Conservation (phyloP, 1,139 yeast genomes). For the Candida smagusa region DNA sequence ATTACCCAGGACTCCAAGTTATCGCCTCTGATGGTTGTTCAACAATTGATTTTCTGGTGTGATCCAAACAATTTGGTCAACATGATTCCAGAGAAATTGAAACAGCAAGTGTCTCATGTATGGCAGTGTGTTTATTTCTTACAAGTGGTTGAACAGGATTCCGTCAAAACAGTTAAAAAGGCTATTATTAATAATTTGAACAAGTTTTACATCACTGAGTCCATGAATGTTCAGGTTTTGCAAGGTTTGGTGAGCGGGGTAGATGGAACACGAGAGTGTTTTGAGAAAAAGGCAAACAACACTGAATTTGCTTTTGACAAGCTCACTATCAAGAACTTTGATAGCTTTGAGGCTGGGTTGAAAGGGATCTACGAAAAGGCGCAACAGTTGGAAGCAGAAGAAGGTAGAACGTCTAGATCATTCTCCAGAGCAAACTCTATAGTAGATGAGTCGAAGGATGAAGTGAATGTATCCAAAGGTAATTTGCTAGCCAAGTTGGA, state of each 20-base stretch:
- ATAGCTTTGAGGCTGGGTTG: constrained; percentile 37
- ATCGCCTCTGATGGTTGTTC: constrained; percentile 60
- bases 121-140: constrained; percentile 58
- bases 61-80: constrained; percentile 73
- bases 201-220: constrained; percentile 39
- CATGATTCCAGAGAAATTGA: constrained; percentile 36
- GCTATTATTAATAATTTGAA: constrained; percentile 52
- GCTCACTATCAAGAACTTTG: constrained; percentile 43
- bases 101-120: constrained; percentile 50
- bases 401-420: constrained; percentile 2
- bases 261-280: constrained; percentile 28
- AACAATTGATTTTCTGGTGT: constrained; percentile 82
- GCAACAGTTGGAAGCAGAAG: constrained; percentile 16
- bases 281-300: constrained; percentile 24
- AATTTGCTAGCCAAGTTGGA: constrained; percentile 7
- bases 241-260: constrained; percentile 33
- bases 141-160: constrained; percentile 48
- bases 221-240: constrained; percentile 28
- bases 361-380: constrained; percentile 27
- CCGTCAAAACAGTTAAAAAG: constrained; percentile 53
- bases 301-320: constrained; percentile 40
- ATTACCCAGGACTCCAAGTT: constrained; percentile 25
- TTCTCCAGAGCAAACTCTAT: constrained; percentile 7
- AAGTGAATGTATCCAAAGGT: constrained; percentile 8
- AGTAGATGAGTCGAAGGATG: constrained; percentile 3